Base-by-base conservation (phyloP, 257 asterid species). In the Rehmannia glutinosa region DNA sequence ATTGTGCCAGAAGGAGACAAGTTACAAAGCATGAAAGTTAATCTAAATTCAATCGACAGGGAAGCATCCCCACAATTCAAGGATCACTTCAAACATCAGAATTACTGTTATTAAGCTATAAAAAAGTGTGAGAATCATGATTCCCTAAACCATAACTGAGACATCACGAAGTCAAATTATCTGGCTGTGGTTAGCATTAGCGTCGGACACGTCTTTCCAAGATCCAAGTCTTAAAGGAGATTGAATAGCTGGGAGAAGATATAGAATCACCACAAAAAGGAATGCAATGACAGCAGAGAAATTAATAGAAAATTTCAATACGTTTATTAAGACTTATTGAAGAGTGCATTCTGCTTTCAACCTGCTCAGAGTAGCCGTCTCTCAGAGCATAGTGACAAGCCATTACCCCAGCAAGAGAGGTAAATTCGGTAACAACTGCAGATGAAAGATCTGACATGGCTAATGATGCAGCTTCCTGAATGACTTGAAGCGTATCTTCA, bases 371-470 rank as follows among this genome's bases (percentile, higher is more conserved):
- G 72, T 84, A 83, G 83, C 96, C 97, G 78, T 90, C 97, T 81
- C 96, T 84, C 33, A 90, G 80, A 73, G 99, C 97, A 85, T 93
- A 93, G 80, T 93, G 99, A 15, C 92, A 94, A 1, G 77, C 96
- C 97, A 93, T 93, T 52, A 83, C 75, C 70, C 99, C 99, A 24
- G 99, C 84, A 65, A 88, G 99, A 63, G 97, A 82, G 53, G 97
- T 93, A 71, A 93, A 93, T 80, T 93, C 97, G 21, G 88, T 83
- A 72, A 93, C 99, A 71, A 93, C 96, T 50, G 99, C 77, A 25
- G 99, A 82, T 57, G 96, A 78, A 74, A 93, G 97, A 80, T 93
- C 99, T 47, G 94, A 79, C 97, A 90, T 86, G 81, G 89, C 97
- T 74, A 90, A 80, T 25, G 92, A 79, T 68, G 97, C 87, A 70